These are phyloP conservation scores for Periconia digitata DNA, from an alignment of 2,329 filamentous ascomycete genomes.

Conservation along the genomic window DNA sequence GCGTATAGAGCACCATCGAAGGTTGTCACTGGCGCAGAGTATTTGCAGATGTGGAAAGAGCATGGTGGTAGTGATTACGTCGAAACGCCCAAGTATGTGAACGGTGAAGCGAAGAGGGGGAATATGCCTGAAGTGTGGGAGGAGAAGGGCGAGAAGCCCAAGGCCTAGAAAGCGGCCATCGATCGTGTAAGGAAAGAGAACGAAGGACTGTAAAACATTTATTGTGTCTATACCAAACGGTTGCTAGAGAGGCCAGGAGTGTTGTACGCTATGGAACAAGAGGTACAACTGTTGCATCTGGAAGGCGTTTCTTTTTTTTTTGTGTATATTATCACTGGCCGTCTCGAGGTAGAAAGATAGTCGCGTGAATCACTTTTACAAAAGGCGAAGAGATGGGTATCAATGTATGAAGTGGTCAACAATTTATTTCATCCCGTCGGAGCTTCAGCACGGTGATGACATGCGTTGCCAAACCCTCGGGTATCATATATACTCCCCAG, in stretches of 20 bases:
- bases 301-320: background rate
- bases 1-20: conserved; percentile 13
- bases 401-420: too few species aligned
- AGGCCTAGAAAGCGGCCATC: background rate
- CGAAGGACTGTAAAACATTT: background rate
- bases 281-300: conserved; percentile 8
- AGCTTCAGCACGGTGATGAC: too few species aligned
- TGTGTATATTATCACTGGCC: background rate
- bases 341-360: too few species aligned
- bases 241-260: background rate
- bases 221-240: background rate
- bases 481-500: conserved; percentile 21
- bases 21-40: conserved; percentile 34
- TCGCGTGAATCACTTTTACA: too few species aligned
- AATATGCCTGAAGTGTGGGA: conserved; percentile 31
- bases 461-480: too few species aligned
- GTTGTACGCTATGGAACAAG: conserved; percentile 1
- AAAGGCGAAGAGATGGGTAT: too few species aligned
- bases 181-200: background rate
- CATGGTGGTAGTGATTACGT: conserved; percentile 32
- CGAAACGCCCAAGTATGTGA: background rate
- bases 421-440: too few species aligned
- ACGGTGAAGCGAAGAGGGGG: conserved; percentile 2
- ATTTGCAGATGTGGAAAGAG: conserved; percentile 38
- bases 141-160: conserved; percentile 16